These are phyloP conservation scores for Phytophthora palmivora DNA, from an alignment of 352 stramenopile species.

Conservation along the genomic window DNA sequence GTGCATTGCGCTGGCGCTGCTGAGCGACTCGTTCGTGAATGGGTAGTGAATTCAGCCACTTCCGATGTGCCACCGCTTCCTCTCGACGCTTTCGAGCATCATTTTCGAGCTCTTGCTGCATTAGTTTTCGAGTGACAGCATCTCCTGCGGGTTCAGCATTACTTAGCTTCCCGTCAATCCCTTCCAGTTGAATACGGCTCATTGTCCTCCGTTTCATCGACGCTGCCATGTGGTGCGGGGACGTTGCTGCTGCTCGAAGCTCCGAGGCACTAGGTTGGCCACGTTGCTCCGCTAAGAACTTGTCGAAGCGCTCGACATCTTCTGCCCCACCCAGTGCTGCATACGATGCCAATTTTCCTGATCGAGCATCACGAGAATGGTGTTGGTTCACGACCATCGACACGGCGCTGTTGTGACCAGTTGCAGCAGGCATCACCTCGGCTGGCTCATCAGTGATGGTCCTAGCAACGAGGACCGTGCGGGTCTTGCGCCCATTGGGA, in stretches of 20 bases:
- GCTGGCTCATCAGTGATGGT: constrained; percentile 35
- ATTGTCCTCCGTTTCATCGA: constrained; percentile 52
- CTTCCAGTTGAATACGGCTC: constrained; percentile 32
- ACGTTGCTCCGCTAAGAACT: constrained; percentile 60
- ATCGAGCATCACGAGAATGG: constrained; percentile 38
- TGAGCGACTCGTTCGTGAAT: constrained; percentile 76
- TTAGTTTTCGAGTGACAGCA: constrained; percentile 20
- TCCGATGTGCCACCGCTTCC: constrained; percentile 54
- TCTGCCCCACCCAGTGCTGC: constrained; percentile 62
- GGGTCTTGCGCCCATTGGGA: constrained; percentile 37
- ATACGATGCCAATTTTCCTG: constrained; percentile 62
- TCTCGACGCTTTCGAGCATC: constrained; percentile 57
- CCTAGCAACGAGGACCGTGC: constrained; percentile 66
- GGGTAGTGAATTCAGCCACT: constrained; percentile 72
- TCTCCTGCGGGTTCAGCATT: constrained; percentile 6
- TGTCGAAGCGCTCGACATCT: constrained; percentile 68
- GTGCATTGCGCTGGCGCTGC: constrained; percentile 70
- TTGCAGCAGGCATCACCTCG: constrained; percentile 4
- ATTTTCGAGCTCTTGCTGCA: constrained; percentile 38
- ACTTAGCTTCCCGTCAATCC: not conserved
- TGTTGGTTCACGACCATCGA: constrained; percentile 19
- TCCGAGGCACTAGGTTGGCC: constrained; percentile 37
- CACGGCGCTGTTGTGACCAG: not conserved
- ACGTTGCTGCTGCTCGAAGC: constrained; percentile 21
- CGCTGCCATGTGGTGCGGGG: constrained; percentile 36